Conservation (phyloP, 495 filamentous ascomycete genomes). For the Penicillium tannophilum region DNA sequence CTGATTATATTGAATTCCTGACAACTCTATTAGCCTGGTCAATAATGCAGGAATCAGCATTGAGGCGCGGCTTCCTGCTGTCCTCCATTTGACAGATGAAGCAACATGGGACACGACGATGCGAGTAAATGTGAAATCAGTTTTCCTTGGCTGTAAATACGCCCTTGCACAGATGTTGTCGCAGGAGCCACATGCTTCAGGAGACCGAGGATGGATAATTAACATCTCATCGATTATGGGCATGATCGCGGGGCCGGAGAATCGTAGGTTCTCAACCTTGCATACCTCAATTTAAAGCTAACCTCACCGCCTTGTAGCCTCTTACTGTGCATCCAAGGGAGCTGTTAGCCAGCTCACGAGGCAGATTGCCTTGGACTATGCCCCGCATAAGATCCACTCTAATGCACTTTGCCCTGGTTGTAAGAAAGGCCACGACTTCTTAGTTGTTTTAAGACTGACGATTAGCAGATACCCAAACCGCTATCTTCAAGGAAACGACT, state of each 20-base stretch:
- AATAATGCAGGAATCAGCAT: slow-evolving; percentile 56
- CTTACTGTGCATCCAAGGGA: slow-evolving; percentile 55
- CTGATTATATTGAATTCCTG: no score
- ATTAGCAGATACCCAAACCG: slow-evolving; percentile 33
- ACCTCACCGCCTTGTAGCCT: slow-evolving; percentile 25
- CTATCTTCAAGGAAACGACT: slow-evolving; percentile 31
- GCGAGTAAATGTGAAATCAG: slow-evolving; percentile 29
- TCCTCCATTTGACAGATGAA: slow-evolving; percentile 44
- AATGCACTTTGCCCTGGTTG: slow-evolving; percentile 60
- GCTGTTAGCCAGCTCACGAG: slow-evolving; percentile 53
- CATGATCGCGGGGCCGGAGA: background rate
- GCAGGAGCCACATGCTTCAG: no score
- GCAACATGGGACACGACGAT: slow-evolving; percentile 47
- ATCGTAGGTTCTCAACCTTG: slow-evolving; percentile 6
- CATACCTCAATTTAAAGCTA: background rate
- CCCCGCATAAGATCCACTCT: slow-evolving; percentile 49
- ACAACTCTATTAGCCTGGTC: slow-evolving; percentile 38
- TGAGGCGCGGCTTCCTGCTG: slow-evolving; percentile 22
- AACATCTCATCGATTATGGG: slow-evolving; percentile 40
- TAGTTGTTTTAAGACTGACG: background rate
- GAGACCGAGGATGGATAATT: no score
- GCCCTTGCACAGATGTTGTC: no score
- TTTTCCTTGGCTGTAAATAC: slow-evolving; percentile 30
- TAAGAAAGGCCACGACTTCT: slow-evolving; percentile 26
- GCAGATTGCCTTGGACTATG: slow-evolving; percentile 55